Evolutionary conservation across 306 rosid genomes (phyloP).

Genomic region (Ochetophila trinervis): DNA sequence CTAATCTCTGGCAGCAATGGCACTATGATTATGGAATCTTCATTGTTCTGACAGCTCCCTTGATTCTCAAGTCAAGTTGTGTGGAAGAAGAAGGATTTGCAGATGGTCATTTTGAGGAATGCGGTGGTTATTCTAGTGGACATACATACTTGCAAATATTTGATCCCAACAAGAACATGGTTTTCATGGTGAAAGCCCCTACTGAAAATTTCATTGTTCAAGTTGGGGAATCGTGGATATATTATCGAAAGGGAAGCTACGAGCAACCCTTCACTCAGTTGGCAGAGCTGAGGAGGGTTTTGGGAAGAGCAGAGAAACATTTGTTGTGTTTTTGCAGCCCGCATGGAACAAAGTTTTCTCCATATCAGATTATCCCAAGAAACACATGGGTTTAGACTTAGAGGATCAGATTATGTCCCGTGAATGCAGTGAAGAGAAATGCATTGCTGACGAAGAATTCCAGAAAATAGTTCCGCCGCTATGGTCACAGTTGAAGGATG

Average conservation of each 20-base stretch:
- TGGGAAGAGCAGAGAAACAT: conserved; percentile 68
- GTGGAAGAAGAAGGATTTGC: conserved; percentile 3
- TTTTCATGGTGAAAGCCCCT: conserved; percentile 47
- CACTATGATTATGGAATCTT: conserved; percentile 87
- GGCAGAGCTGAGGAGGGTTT: conserved; percentile 39
- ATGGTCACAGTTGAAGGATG: conserved; percentile 63
- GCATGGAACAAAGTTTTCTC: conserved; percentile 81
- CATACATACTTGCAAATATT: conserved; percentile 66
- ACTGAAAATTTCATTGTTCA: conserved; percentile 72
- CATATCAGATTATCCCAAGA: conserved; percentile 33
- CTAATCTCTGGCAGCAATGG: conserved; percentile 89
- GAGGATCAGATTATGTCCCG: conserved; percentile 14
- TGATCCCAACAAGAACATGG: conserved; percentile 52
- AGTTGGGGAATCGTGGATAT: conserved; percentile 83
- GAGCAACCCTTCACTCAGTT: conserved; percentile 72
- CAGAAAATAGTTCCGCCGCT: conserved; percentile 69
- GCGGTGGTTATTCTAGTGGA: conserved; percentile 48
- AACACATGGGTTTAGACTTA: neutral
- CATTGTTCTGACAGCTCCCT: conserved; percentile 69
- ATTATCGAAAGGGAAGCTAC: conserved; percentile 67
- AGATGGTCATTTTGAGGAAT: conserved; percentile 36
- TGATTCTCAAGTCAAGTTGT: conserved; percentile 38
- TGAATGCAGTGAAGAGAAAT: neutral
- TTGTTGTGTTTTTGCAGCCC: conserved; percentile 88
- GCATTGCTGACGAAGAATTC: conserved; percentile 36